phyloP scores from a whole-genome alignment of 495 filamentous ascomycete genomes.

The Daldinia decipiens region DNA sequence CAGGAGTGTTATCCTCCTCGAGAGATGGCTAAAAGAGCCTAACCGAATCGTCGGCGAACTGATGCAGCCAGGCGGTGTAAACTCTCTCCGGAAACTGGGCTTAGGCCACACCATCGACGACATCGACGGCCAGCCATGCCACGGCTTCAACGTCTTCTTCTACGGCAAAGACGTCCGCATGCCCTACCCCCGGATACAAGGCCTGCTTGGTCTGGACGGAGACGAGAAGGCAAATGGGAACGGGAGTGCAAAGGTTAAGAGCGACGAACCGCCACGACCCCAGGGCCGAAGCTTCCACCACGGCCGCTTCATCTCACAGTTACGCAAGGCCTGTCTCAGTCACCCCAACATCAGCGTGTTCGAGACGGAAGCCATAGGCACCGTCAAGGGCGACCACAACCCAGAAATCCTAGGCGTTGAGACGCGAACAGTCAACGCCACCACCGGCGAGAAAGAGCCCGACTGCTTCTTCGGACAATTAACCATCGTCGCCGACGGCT shows the following conservation, averaged over 20 bases:
- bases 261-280: constrained; percentile 54
- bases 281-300: constrained; percentile 83
- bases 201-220: constrained; percentile 11
- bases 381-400: constrained; percentile 67
- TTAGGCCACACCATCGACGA: constrained; percentile 83
- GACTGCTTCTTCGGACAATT: constrained; percentile 85
- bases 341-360: constrained; percentile 78
- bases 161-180: constrained; percentile 81
- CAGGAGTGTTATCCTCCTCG: constrained; percentile 89
- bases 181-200: constrained; percentile 68
- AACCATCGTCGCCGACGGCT: constrained; percentile 92
- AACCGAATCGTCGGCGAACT: constrained; percentile 97
- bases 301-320: constrained; percentile 80
- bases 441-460: constrained; percentile 64
- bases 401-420: constrained; percentile 79
- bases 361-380: constrained; percentile 73
- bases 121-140: constrained; percentile 84
- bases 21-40: constrained; percentile 89
- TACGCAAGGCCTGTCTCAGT: constrained; percentile 71
- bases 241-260: constrained; percentile 46
- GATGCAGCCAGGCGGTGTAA: constrained; percentile 89
- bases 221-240: constrained; percentile 26
- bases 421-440: constrained; percentile 66
- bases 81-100: constrained; percentile 82
- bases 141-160: constrained; percentile 90